Base-by-base conservation (phyloP, 768 basidiomycete species). In the Cystobasidium tubakii region DNA sequence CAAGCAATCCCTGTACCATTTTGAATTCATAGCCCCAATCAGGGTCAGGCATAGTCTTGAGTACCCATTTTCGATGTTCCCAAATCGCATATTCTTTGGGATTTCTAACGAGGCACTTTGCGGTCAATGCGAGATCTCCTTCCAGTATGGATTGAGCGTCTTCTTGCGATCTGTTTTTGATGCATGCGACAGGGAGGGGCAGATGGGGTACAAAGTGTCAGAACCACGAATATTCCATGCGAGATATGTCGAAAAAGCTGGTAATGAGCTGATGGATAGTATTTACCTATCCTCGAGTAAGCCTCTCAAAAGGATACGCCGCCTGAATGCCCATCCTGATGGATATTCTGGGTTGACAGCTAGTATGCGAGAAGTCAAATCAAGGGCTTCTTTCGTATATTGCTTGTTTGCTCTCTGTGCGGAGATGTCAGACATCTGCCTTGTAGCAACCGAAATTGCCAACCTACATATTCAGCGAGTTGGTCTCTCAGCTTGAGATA, bases 21-120 rank as follows among this genome's bases (percentile, higher is more conserved):
- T 84, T 87, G 46, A 99, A 81, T 80, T 99, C 96, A 75, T 83
- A 87, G 46, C 88, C 86, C 96, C 96, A 98, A 53, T 87, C 88
- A 19, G 84, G 82, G 76, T 85, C 83, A 0, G 95, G 94, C 13
- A 95, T 86, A 67, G 89, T 86, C 80, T 90, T 89, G 1, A 99
- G 86, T 79, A 94, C 94, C 96, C 96, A 98, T 77, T 88, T 84
- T 44, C 96, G 87, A 78, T 99, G 93, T 80, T 93, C 97, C 96
- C 96, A 99, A 77, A 98, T 92, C 89, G 91, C 92, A 80, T 99
- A 99, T 23, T 96, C 88, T 80, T 98, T 99, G 17, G 96, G 96
- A 79, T 94, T 87, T 10, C 85, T 83, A 78, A 90, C 89, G 54
- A 99, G 85, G 6, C 89, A 88, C 2, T 84, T 82, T 80, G 88